Base-by-base conservation (phyloP, 805 yeast genomes). In the Candida nanaspora region DNA sequence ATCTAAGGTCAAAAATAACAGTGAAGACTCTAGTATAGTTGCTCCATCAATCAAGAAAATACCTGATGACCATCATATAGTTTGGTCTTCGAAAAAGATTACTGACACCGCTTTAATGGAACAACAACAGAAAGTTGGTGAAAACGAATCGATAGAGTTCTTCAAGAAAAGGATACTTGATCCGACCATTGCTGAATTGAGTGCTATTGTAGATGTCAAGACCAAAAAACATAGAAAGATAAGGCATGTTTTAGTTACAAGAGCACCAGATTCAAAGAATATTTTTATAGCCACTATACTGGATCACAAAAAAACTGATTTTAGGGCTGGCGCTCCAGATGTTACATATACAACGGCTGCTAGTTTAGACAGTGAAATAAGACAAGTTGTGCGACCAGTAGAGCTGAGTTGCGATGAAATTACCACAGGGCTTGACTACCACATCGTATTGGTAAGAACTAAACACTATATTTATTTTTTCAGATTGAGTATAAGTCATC, bases 321-420 rank as follows among this genome's bases (percentile, higher is more conserved):
- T 19, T 11, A 21, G 37, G 3, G 28, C 18, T 3, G 34, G 27
- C 18, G 41, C 43, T 2, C 50, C 47, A 4, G 25, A 25, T 3
- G 33, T 52, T 14, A 33, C 48, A 7, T 16, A 41, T 3, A 44
- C 55, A 9, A 39, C 42, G 36, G 53, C 56, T 0, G 28, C 51
- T 2, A 43, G 38, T n/a, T 39, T 51, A n/a, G 39, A 35, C 1
- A 36, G 44, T 3, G 34, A 44, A 21, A 61, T 69, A 16, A 60
- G 59, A 34, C 74, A 69, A 39, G 56, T 68, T 7, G 49, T 47
- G 14, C 40, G 54, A 15, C 46, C 54, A 10, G 41, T 44, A 19
- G 55, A 66, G 1, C 49, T 72, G 39, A 61, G 45, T 4, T 48
- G 44, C 13, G 35, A 33, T 14, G 27, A 33, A 9, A n/a, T 6